These are phyloP conservation scores for Arabis hirsuta DNA, from an alignment of 345 rosid species.

Conservation along the genomic window DNA sequence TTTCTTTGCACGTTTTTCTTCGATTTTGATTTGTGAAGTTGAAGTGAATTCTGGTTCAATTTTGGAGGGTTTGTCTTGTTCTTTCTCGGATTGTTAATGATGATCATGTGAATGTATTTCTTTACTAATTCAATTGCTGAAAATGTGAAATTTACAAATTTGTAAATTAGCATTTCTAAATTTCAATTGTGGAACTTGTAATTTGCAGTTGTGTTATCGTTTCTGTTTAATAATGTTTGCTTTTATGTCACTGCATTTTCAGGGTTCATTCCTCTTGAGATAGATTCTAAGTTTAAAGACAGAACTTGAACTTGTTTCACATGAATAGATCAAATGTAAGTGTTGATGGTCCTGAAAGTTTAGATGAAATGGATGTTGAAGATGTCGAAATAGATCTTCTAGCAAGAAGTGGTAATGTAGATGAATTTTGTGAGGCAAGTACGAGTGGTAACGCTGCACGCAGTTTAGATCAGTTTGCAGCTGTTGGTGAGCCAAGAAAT, in stretches of 20 bases:
- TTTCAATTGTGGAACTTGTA: not conserved
- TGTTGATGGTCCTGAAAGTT: not conserved
- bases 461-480: constrained; percentile 24
- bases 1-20: not conserved
- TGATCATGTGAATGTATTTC: not conserved
- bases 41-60: constrained; percentile 2
- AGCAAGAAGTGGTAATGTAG: constrained; percentile 20
- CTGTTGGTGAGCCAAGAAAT: constrained; percentile 12
- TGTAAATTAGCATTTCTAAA: no score
- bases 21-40: constrained; percentile 1
- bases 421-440: constrained; percentile 29
- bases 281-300: not conserved
- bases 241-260: no score
- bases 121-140: no score
- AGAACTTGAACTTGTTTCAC: constrained; percentile 28
- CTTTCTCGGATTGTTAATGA: not conserved
- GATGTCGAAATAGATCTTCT: constrained; percentile 27
- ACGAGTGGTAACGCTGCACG: constrained; percentile 25
- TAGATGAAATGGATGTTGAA: constrained; percentile 37
- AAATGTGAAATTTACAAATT: no score
- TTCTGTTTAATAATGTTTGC: not conserved
- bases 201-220: not conserved
- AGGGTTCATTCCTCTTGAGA: not conserved
- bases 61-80: not conserved
- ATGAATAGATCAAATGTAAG: constrained; percentile 14